These are phyloP conservation scores for Fusarium gaditjirri DNA, from an alignment of 2,329 filamentous ascomycete genomes.

Conservation along the genomic window DNA sequence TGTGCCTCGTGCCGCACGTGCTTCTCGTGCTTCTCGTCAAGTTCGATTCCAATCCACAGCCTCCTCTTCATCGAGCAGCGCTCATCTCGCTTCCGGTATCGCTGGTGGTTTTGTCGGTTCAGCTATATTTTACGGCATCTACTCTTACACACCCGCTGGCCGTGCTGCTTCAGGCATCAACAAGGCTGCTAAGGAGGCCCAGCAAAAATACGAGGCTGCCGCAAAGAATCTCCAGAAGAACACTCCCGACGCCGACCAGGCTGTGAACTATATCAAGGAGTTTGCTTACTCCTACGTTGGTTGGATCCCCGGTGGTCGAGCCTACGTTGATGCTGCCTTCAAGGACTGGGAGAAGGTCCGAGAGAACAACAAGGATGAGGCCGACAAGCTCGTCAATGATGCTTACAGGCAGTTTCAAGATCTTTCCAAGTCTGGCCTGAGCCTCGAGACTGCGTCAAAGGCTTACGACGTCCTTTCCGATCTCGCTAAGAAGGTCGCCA, in stretches of 20 bases:
- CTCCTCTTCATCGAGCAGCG: conserved; percentile 36
- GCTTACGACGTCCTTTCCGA: conserved; percentile 72
- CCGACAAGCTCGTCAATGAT: conserved; percentile 73
- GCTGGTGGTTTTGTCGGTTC: conserved; percentile 58
- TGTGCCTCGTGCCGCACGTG: conserved; percentile 44
- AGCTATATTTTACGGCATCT: conserved; percentile 55
- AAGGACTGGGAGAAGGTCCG: conserved; percentile 76
- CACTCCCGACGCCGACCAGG: conserved; percentile 74
- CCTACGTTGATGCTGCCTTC: conserved; percentile 76
- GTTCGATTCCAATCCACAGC: conserved; percentile 57
- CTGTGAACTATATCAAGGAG: conserved; percentile 71
- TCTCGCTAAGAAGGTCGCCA: conserved; percentile 67
- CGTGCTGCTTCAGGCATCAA: conserved; percentile 55
- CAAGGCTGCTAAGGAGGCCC: conserved; percentile 63
- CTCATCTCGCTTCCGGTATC: conserved; percentile 54
- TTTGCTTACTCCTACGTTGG: conserved; percentile 75
- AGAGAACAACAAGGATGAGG: conserved; percentile 74
- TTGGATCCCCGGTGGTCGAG: conserved; percentile 76
- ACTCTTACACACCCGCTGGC: conserved; percentile 58
- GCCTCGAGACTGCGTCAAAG: conserved; percentile 69
- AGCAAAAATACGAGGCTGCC: conserved; percentile 69
- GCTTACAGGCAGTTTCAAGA: conserved; percentile 75
- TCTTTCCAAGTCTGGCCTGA: conserved; percentile 68
- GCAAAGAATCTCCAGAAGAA: conserved; percentile 69
- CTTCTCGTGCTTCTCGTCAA: conserved; percentile 41